Conservation (phyloP, 2,329 filamentous ascomycete genomes). For the Bipolaris sorokiniana region DNA sequence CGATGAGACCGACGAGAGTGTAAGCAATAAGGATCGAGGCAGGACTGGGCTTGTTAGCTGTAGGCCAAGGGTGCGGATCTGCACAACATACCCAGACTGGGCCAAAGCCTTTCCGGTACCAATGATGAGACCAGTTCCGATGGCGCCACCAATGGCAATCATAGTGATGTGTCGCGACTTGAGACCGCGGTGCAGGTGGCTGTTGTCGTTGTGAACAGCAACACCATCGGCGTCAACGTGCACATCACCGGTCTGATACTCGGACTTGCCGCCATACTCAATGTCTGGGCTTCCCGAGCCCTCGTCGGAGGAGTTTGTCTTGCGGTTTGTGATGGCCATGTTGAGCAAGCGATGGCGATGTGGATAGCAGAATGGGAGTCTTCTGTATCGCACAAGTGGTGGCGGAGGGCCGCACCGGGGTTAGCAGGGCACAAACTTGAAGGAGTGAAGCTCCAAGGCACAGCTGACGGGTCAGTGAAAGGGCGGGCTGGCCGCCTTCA, state of each 20-base stretch:
- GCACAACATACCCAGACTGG: constrained; percentile 50
- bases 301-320: constrained; percentile 36
- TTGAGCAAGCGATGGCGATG: constrained; percentile 1
- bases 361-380: constrained; percentile 3
- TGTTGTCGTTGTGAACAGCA: constrained; percentile 34
- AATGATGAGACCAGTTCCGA: constrained; percentile 75
- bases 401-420: constrained; percentile 10
- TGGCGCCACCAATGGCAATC: constrained; percentile 76
- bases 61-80: background rate
- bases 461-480: background rate
- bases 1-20: constrained; percentile 70
- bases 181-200: constrained; percentile 58
- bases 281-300: constrained; percentile 29
- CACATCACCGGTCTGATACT: constrained; percentile 17
- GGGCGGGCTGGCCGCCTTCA: constrained; percentile 15
- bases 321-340: constrained; percentile 41
- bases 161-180: constrained; percentile 64
- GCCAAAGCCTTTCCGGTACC: constrained; percentile 62
- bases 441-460: constrained; percentile 6
- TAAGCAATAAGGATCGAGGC: constrained; percentile 75
- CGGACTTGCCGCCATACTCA: constrained; percentile 25
- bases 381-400: constrained; percentile 10
- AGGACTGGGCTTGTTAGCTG: constrained; percentile 54
- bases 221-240: constrained; percentile 32
- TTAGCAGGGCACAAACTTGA: constrained; percentile 12